Evolutionary conservation across 345 rosid genomes (phyloP).

Genomic region (Clarkia xantiana): DNA sequence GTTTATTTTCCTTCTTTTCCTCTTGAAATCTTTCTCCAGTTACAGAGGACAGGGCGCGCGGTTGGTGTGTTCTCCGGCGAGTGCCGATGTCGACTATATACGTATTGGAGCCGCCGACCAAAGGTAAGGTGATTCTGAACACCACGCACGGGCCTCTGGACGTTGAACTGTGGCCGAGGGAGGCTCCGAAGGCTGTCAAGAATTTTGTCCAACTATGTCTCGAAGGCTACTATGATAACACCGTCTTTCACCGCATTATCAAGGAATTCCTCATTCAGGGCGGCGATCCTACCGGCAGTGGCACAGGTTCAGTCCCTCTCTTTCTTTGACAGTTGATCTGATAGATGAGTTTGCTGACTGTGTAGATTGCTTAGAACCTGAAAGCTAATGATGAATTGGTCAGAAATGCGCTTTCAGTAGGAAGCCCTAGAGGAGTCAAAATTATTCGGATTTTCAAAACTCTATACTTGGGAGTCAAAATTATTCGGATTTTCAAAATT

Average conservation of each 20-base stretch:
- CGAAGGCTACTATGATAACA: slow-evolving; percentile 74
- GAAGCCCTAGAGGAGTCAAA: too few relatives aligned
- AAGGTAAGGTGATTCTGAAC: slow-evolving; percentile 69
- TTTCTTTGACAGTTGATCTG: not conserved
- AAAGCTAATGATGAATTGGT: too few relatives aligned
- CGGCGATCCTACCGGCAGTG: slow-evolving; percentile 86
- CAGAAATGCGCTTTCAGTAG: too few relatives aligned
- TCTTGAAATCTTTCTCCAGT: not conserved
- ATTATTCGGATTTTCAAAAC: too few relatives aligned
- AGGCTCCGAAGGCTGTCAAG: slow-evolving; percentile 83
- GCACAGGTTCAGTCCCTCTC: slow-evolving; percentile 42
- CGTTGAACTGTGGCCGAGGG: slow-evolving; percentile 93
- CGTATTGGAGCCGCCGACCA: slow-evolving; percentile 89
- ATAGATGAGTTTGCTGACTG: too few relatives aligned
- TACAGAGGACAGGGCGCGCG: not conserved
- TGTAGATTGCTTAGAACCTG: too few relatives aligned
- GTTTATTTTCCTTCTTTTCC: too few relatives aligned
- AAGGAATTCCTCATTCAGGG: slow-evolving; percentile 77
- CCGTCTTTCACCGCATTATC: slow-evolving; percentile 85
- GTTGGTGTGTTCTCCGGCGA: not conserved
- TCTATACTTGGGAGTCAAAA: too few relatives aligned
- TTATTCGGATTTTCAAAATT: too few relatives aligned
- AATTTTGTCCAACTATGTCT: slow-evolving; percentile 92
- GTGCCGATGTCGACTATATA: slow-evolving; percentile 63
- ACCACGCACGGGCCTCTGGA: slow-evolving; percentile 82